Base-by-base conservation (phyloP, 2,329 filamentous ascomycete genomes). In the Pseudogymnoascus sp. region DNA sequence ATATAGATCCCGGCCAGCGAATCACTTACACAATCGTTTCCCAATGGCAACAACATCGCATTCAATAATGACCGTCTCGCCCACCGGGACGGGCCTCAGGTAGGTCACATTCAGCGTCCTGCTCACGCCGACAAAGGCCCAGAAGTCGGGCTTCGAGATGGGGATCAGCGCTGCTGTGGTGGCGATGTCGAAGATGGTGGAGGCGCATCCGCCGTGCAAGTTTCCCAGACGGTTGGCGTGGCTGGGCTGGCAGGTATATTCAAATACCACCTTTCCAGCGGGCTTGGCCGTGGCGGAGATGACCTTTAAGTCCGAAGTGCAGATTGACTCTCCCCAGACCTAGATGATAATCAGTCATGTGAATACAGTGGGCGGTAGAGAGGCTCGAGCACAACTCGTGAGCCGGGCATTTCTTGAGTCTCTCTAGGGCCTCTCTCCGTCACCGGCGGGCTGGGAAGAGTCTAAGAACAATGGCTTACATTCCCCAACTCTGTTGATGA, bases 71-170 rank as follows among this genome's bases (percentile, higher is more conserved):
- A 88, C 66, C 62, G 78, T 78, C 72, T 77, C 80, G 1, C 87
- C 87, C 17, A 80, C 74, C 65, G 85, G 81, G 4, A 88, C 70
- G 1, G 88, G 88, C 0, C 86, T 80, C 65, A 91, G 74, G 72
- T 89, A 91, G 0, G 85, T 89, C 44, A 88, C 80, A 69, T 82
- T 85, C 62, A 91, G 77, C 26, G 83, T 86, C 64, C 88, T 81
- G 70, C 79, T 85, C 26, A 91, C 87, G 38, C 88, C 88, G 23
- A 86, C 78, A 40, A 75, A 77, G 63, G 79, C 75, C 82, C 88
- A 89, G 72, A 81, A 84, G 5, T 85, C 87, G 0, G 82, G 83
- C 21, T 76, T 76, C 50, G 81, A 80, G 61, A 88, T 73, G 38
- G 86, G 78, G 9, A 80, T 74, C 11, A 90, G 73, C 3, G 84